Evolutionary conservation across 73 alveolate species (phyloP), one percentile per base, ranked within the genome.

Genomic region (Diophrys appendiculata): DNA sequence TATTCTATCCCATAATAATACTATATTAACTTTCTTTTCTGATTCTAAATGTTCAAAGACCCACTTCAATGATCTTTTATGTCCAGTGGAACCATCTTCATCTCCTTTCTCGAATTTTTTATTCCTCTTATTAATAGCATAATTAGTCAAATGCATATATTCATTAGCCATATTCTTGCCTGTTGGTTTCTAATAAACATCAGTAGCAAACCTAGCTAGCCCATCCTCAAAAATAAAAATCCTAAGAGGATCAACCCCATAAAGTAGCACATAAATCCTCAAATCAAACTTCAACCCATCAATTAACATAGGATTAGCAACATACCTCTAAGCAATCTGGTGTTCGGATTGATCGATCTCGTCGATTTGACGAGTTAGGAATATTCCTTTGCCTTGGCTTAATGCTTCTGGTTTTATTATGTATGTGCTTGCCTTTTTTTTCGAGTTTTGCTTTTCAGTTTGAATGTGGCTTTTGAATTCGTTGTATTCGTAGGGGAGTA

Each of bases 161-260:
- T 82, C 68, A 76, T 93, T 83, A 74, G 54, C 90, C 1, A 79
- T 34, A 64, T 78, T 78, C 32, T 72, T 53, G 25, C 34, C 29
- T 22, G 11, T 30, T 5, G 88, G 94, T 32, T 85, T 68, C 64
- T 81, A 68, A 83, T 94, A 94, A 68, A 86, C 83, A 76, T 88
- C 98, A 0, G 98, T 93, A 0, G 98, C 96, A 76, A 93, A 93
- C 54, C 98, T 77, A 5, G 92, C 98, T 68, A 93, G 69, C 29
- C 98, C 98, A 78, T 81, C 81, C 52, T 90, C 72, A 79, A 90
- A 90, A 71, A 93, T 52, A 78, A 88, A 93, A 24, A 93, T 93
- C 79, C 89, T 80, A 33, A 93, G 77, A 64, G 98, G 98, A 53
- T 93, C 85, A 82, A 81, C 87, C 54, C 94, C 90, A 18, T 80